phyloP scores from a whole-genome alignment of 306 rosid species.

The Begonia loranthoides region DNA sequence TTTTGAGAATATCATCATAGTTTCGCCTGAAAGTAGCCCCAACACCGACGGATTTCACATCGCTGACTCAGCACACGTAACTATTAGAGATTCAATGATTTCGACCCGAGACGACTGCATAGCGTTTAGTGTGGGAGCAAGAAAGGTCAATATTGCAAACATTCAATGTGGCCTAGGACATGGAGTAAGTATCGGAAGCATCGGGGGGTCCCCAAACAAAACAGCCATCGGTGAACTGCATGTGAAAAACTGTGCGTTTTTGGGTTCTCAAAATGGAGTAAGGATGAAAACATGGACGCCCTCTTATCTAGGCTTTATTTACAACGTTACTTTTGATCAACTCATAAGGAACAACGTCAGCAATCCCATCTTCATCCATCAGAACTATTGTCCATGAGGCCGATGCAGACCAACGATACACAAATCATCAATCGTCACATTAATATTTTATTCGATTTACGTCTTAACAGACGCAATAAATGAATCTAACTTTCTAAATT shows the following conservation, averaged over 20 bases:
- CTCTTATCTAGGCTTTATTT: constrained; percentile 3
- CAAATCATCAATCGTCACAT: neutral
- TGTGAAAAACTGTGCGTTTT: constrained; percentile 7
- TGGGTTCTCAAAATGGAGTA: constrained; percentile 22
- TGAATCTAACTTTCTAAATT: no score
- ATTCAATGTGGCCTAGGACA: constrained; percentile 25
- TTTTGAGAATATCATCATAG: constrained; percentile 1
- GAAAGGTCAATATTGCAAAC: neutral
- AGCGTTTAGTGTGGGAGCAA: constrained; percentile 11
- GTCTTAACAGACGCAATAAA: no score
- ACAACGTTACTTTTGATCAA: constrained; percentile 7
- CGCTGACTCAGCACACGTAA: neutral
- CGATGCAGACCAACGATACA: constrained; percentile 8
- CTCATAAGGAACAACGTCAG: constrained; percentile 6
- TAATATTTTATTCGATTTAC: no score
- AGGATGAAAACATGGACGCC: constrained; percentile 25
- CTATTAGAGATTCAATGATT: constrained; percentile 1
- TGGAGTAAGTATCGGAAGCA: constrained; percentile 31
- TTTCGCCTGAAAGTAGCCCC: constrained; percentile 17
- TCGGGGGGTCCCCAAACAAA: constrained; percentile 2
- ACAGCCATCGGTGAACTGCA: neutral
- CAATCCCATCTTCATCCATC: constrained; percentile 28
- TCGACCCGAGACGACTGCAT: constrained; percentile 23
- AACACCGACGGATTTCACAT: constrained; percentile 18
- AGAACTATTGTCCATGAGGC: constrained; percentile 16